These are phyloP conservation scores for Hypomontagnella submonticulosa DNA, from an alignment of 495 filamentous ascomycete species.

Conservation along the genomic window DNA sequence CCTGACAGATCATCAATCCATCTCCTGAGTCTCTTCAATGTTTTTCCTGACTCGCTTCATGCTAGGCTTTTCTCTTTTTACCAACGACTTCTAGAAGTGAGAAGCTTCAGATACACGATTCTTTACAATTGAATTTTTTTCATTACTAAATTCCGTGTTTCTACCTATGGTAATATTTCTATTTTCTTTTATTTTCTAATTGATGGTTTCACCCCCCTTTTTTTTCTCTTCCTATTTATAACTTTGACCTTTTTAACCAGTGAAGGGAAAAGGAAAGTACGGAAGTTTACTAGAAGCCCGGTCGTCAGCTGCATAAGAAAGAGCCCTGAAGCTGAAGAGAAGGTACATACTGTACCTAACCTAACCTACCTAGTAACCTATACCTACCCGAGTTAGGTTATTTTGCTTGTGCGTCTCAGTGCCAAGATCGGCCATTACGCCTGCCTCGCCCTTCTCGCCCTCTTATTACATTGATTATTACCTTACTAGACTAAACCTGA, in stretches of 20 bases:
- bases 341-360: conserved; percentile 5
- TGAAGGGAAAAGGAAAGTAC: background rate
- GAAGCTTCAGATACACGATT: conserved; percentile 1
- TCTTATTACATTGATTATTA: background rate
- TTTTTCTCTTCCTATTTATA: conserved; percentile 11
- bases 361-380: background rate
- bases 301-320: too few species aligned
- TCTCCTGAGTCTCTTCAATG: conserved; percentile 1
- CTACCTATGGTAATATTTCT: too few species aligned
- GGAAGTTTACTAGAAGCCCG: too few species aligned
- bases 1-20: conserved; percentile 9
- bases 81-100: conserved; percentile 5
- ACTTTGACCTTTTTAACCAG: background rate
- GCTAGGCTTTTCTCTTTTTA: conserved; percentile 17
- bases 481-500: too few species aligned
- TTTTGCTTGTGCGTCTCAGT: conserved; percentile 10
- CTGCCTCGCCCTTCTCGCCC: conserved; percentile 15
- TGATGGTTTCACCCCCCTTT: too few species aligned
- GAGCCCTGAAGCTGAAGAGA: too few species aligned
- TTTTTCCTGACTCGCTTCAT: background rate
- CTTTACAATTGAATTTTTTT: conserved; percentile 5
- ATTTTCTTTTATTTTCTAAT: too few species aligned
- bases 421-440: conserved; percentile 40
- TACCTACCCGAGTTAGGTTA: conserved; percentile 1
- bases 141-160: background rate